These are phyloP conservation scores for Suhomyces bokatorum DNA, from an alignment of 1,139 yeast species.

Conservation along the genomic window DNA sequence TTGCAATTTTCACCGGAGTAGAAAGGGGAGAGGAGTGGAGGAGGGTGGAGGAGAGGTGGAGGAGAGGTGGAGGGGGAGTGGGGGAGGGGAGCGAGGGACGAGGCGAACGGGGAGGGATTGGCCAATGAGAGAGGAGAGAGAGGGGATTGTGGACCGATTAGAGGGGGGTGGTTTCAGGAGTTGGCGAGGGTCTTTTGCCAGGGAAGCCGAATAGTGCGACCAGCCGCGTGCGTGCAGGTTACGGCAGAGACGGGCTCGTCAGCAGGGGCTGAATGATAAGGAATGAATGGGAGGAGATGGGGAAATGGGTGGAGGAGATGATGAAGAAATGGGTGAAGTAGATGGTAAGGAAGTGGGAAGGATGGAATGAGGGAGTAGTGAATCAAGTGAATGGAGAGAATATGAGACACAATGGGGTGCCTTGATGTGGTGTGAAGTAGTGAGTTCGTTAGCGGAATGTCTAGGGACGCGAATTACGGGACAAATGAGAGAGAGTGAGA, in stretches of 20 bases:
- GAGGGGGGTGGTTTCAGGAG: too few relatives aligned
- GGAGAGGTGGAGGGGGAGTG: neutral
- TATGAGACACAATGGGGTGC: too few relatives aligned
- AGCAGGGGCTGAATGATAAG: neutral
- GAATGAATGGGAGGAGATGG: neutral
- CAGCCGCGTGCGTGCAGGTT: slow-evolving; percentile 3
- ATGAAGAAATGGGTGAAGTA: too few relatives aligned
- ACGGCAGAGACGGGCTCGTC: slow-evolving; percentile 4
- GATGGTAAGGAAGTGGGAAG: neutral
- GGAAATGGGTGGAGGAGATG: too few relatives aligned
- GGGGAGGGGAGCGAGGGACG: neutral
- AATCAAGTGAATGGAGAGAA: too few relatives aligned
- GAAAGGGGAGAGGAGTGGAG: neutral
- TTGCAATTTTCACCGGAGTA: slow-evolving; percentile 2
- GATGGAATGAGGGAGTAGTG: too few relatives aligned
- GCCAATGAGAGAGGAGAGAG: neutral
- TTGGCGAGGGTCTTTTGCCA: neutral
- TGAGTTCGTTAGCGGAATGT: too few relatives aligned
- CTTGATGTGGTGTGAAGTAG: too few relatives aligned
- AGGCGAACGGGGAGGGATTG: neutral
- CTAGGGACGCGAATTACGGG: too few relatives aligned
- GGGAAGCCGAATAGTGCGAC: neutral
- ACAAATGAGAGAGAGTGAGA: too few relatives aligned
- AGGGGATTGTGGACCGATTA: too few relatives aligned
- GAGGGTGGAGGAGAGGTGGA: neutral